Evolutionary conservation across 2,329 filamentous ascomycete species (phyloP), one percentile per base, ranked within the genome.

Genomic region (Xylaria sp.): DNA sequence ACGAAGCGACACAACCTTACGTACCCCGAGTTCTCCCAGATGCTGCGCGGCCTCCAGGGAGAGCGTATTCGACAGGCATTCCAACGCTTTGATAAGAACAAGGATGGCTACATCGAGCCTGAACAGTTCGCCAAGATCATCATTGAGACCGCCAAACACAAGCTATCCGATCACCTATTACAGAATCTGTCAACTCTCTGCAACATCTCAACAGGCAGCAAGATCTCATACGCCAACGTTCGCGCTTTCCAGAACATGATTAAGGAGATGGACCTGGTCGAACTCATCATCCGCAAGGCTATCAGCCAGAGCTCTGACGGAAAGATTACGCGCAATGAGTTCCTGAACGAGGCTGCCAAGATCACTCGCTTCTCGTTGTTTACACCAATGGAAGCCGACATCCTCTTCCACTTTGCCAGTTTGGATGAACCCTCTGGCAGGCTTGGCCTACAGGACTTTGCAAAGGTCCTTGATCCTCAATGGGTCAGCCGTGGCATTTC

Each of bases 231-330:
- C 79, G 94, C 96, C 79, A 98, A 97, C 79, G 96, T 99, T 37
- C 90, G 96, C 73, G 96, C 96, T 44, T 99, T 99, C 84, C 94
- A 97, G 84, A 99, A 99, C 80, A 91, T 99, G 82, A 95, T 99
- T 75, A 91, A 92, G 77, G 94, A 98, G 82, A 98, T 99, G 93
- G 96, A 99, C 77, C 87, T 98, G 76, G 93, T 98, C 59, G 96
- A 99, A 84, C 85, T 97, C 73, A 94, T 99, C 78, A 88, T 99
- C 72, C 90, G 93, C 74, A 93, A 93, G 77, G 96, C 96, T 44
- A 92, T 93, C 72, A 84, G 85, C 75, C 94, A 94, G 84, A 97
- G 93, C 80, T 75, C 83, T 12, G 96, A 99, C 80, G 93, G 94
- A 78, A 97, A 93, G 84, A 98, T 99, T 78, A 98, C 95, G 4